These are phyloP conservation scores for Taphrina flavorubra DNA, from an alignment of 1,139 yeast genomes.

Conservation along the genomic window DNA sequence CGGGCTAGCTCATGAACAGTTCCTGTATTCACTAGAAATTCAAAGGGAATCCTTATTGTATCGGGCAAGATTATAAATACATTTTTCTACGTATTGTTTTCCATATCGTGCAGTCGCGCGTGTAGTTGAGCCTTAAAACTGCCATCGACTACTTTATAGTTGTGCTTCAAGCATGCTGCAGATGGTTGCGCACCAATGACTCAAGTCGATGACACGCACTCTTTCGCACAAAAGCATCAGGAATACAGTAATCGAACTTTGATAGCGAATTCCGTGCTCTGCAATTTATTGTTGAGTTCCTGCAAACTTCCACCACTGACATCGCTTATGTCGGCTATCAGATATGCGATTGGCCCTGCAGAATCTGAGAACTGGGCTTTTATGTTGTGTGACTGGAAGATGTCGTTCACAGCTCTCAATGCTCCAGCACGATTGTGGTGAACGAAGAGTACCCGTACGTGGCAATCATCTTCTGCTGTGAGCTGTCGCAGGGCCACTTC, in stretches of 20 bases:
- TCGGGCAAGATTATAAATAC: neutral
- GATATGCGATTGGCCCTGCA: slow-evolving; percentile 92
- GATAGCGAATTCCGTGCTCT: slow-evolving; percentile 87
- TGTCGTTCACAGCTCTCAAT: slow-evolving; percentile 93
- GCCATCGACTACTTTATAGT: no score
- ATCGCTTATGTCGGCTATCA: slow-evolving; percentile 96
- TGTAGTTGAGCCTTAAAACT: neutral
- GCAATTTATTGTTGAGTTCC: slow-evolving; percentile 80
- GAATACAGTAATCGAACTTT: slow-evolving; percentile 87
- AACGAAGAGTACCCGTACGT: slow-evolving; percentile 90
- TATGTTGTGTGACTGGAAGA: slow-evolving; percentile 91
- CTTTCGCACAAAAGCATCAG: neutral
- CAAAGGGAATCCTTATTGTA: neutral
- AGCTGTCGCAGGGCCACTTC: slow-evolving; percentile 91
- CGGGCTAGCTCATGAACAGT: no score
- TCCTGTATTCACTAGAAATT: no score
- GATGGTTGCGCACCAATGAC: neutral
- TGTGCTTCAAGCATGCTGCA: no score
- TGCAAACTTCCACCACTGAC: slow-evolving; percentile 84
- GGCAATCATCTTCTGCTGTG: slow-evolving; percentile 76
- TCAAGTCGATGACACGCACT: neutral
- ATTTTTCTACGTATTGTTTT: no score
- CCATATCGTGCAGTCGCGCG: neutral
- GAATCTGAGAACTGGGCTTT: slow-evolving; percentile 98
- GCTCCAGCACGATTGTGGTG: slow-evolving; percentile 99